Base-by-base conservation (phyloP, 768 basidiomycete species). In the Dioszegia crocea region DNA sequence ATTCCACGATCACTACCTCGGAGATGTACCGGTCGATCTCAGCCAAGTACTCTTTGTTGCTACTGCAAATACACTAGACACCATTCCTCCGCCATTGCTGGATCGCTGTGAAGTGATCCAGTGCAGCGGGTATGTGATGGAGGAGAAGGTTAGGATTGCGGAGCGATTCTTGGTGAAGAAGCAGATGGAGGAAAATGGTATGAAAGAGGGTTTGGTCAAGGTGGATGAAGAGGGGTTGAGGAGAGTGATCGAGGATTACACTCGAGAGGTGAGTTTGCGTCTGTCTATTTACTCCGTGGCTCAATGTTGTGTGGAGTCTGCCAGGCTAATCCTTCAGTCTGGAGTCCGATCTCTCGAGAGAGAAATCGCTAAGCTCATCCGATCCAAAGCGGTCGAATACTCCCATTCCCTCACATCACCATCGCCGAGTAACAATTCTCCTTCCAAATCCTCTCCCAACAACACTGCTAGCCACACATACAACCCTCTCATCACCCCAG, bases 331-430 rank as follows among this genome's bases (percentile, higher is more conserved):
- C 19, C 14, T 17, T 16, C 33, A 73, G 71, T 90, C 91, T 0
- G 93, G 93, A 31, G 92, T 97, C n/a, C 84, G 93, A 33, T 85
- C 84, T 44, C 82, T 94, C 16, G 92, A 96, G 68, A 84, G 92
- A 12, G 84, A 88, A 1, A 85, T 97, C 40, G 91, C 89, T 2
- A 82, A 86, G 23, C 86, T 97, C n/a, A 88, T 88, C n/a, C 80
- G 92, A 30, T 87, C 82, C 64, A 96, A 96, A 70, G 92, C 91
- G 0, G 93, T 97, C 4, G 87, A 96, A 66, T 93, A 87, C 85
- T 84, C 89, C 0, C 87, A 88, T 64, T 80, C 82, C 2, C 38
- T 63, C 66, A 19, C 51, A 5, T 19, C 49, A 16, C 8, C 19
- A 5, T 46, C 45, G 9, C 2, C 24, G 10, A 11, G 27, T 30